Conservation (phyloP, 164 flowering plant genomes). For the Stephania cephalantha region DNA sequence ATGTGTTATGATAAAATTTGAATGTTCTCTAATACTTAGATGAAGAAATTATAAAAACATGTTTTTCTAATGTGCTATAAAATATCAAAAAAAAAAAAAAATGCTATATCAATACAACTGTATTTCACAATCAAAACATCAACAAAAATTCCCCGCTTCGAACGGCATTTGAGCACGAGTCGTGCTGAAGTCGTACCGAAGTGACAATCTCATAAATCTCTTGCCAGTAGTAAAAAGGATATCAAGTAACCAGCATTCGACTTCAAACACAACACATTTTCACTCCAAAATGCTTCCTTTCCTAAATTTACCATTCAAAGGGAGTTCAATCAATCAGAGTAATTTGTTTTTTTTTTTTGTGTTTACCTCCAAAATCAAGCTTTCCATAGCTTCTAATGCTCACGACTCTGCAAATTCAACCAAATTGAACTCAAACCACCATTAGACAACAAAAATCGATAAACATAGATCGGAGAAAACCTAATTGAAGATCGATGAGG, state of each 20-base stretch:
- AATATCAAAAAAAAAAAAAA: too few relatives aligned
- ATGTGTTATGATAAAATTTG: too few relatives aligned
- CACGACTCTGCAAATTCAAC: constrained; percentile 27
- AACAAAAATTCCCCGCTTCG: too few relatives aligned
- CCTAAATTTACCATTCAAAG: background rate
- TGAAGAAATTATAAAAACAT: too few relatives aligned
- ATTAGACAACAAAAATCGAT: background rate
- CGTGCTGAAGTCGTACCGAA: too few relatives aligned
- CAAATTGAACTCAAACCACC: background rate
- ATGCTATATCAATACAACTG: too few relatives aligned
- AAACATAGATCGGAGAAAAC: background rate
- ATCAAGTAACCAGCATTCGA: background rate
- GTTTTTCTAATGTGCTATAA: too few relatives aligned
- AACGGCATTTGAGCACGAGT: too few relatives aligned
- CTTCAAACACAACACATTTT: background rate
- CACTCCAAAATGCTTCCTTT: background rate
- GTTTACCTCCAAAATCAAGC: constrained; percentile 20
- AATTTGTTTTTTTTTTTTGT: background rate
- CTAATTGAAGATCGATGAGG: background rate
- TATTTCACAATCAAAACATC: too few relatives aligned
- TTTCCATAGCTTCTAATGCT: constrained; percentile 30
- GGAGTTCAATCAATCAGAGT: background rate
- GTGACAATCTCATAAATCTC: too few relatives aligned
- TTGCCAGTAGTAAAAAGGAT: background rate
- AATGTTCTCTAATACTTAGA: too few relatives aligned